phyloP scores from a whole-genome alignment of 768 basidiomycete species.

The Boletus insuetus region DNA sequence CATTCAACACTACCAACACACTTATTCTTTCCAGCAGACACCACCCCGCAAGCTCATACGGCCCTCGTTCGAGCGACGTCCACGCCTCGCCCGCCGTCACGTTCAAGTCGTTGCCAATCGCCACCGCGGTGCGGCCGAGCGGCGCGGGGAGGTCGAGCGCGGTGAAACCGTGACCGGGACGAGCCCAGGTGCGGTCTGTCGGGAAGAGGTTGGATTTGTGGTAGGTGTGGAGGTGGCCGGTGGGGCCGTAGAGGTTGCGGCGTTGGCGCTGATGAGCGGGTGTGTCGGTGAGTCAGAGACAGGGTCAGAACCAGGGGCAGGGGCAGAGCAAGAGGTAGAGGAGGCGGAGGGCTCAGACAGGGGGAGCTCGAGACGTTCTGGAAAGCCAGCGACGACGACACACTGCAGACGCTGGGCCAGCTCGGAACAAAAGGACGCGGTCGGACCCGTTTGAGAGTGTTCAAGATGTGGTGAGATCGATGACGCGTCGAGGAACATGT shows the following conservation, averaged over 20 bases:
- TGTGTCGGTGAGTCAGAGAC: background rate
- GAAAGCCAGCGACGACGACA: slow-evolving; percentile 80
- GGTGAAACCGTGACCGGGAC: slow-evolving; percentile 69
- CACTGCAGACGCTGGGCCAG: slow-evolving; percentile 64
- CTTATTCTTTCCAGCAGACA: slow-evolving; percentile 50
- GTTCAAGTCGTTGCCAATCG: slow-evolving; percentile 91
- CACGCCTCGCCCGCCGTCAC: slow-evolving; percentile 39
- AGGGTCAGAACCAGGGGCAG: background rate
- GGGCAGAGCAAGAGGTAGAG: slow-evolving; percentile 19
- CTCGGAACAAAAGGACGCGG: slow-evolving; percentile 68
- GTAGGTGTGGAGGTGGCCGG: slow-evolving; percentile 64
- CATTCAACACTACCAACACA: slow-evolving; percentile 69
- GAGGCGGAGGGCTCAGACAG: no score
- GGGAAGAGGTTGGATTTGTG: slow-evolving; percentile 81
- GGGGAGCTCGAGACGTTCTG: slow-evolving; percentile 49
- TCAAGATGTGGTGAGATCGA: slow-evolving; percentile 77
- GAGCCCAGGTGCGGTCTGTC: slow-evolving; percentile 81
- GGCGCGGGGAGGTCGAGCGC: slow-evolving; percentile 51
- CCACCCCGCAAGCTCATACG: slow-evolving; percentile 78
- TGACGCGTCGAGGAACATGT: slow-evolving; percentile 67
- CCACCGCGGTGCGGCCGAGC: slow-evolving; percentile 57
- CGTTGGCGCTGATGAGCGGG: slow-evolving; percentile 57
- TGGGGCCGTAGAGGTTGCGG: slow-evolving; percentile 62
- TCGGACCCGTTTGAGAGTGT: slow-evolving; percentile 64
- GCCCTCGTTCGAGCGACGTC: slow-evolving; percentile 52